A percentile compares a stretch with the other conserved stretches of the same genome.
These are phyloP conservation scores for Gynandropsis gynandra DNA, from an alignment of 345 rosid species.

Conservation along the genomic window DNA sequence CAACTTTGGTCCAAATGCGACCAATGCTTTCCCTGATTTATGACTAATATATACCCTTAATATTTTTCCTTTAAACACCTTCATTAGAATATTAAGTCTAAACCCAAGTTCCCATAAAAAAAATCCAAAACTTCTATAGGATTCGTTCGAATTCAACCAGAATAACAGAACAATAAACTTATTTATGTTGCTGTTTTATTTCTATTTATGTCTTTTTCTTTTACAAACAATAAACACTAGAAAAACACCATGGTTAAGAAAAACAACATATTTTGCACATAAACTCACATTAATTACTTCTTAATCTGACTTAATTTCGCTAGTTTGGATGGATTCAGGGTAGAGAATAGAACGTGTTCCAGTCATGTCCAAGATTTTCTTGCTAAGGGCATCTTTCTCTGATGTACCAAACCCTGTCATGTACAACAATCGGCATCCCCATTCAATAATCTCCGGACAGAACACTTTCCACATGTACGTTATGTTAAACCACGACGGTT, in stretches of 20 bases:
- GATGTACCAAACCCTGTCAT: conserved; percentile 15
- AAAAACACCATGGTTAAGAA: not conserved
- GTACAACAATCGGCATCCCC: conserved; percentile 20
- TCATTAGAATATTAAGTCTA: too few species aligned
- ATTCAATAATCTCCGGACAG: conserved; percentile 46
- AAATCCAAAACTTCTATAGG: too few species aligned
- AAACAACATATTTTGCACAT: not conserved
- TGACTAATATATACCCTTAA: too few species aligned
- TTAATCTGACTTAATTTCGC: conserved; percentile 28
- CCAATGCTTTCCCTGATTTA: not conserved
- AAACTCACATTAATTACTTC: not conserved
- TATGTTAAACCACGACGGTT: conserved; percentile 44
- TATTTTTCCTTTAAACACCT: too few species aligned
- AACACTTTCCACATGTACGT: conserved; percentile 40
- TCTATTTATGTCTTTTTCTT: too few species aligned
- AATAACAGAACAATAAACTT: too few species aligned
- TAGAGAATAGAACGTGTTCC: conserved; percentile 32
- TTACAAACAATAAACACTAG: conserved; percentile 33
- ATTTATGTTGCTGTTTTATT: too few species aligned
- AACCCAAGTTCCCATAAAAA: too few species aligned
- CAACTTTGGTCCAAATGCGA: not conserved
- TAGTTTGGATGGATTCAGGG: conserved; percentile 26
- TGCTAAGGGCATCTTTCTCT: conserved; percentile 25
- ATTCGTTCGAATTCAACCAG: too few species aligned
- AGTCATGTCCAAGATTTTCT: conserved; percentile 34